Percentiles rank a stretch among this genome's conserved stretches.
phyloP scores from a whole-genome alignment of 139 green algal species.

The Picochlorum sp. region DNA sequence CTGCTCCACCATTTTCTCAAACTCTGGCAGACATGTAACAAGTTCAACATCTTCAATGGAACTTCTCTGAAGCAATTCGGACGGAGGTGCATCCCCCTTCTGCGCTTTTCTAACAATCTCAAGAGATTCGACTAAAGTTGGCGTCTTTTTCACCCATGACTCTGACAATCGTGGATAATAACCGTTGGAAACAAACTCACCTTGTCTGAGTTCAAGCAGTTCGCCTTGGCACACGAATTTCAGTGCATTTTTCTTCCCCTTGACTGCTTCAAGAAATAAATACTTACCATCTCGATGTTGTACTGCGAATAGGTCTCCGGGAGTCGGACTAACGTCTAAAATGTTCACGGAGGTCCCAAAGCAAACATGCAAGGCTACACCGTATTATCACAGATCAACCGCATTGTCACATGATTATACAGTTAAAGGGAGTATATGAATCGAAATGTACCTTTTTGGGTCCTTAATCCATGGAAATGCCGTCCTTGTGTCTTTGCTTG shows the following conservation, averaged over 20 bases:
- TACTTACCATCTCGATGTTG: background rate
- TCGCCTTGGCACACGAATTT: background rate
- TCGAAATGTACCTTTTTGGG: no score
- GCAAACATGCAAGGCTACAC: no score
- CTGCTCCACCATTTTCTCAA: slow-evolving; percentile 7
- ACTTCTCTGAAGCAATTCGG: background rate
- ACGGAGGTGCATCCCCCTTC: background rate
- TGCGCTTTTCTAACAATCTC: slow-evolving; percentile 12
- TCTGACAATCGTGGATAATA: slow-evolving; percentile 19
- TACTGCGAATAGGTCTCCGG: background rate
- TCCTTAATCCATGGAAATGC: no score
- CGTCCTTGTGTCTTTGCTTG: no score
- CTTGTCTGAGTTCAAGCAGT: background rate
- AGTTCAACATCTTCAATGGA: background rate
- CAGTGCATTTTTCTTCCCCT: background rate
- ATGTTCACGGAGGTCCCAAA: no score
- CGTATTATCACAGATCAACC: no score
- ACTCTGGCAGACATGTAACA: slow-evolving; percentile 6
- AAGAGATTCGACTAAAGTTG: slow-evolving; percentile 12
- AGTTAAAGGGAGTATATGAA: no score
- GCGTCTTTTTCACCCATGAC: slow-evolving; percentile 18
- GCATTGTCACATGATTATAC: no score
- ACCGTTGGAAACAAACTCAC: slow-evolving; percentile 2
- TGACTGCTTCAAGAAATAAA: background rate
- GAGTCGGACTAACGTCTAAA: no score